phyloP scores from a whole-genome alignment of 1,284 basidiomycete species.

The Pterula multifida region DNA sequence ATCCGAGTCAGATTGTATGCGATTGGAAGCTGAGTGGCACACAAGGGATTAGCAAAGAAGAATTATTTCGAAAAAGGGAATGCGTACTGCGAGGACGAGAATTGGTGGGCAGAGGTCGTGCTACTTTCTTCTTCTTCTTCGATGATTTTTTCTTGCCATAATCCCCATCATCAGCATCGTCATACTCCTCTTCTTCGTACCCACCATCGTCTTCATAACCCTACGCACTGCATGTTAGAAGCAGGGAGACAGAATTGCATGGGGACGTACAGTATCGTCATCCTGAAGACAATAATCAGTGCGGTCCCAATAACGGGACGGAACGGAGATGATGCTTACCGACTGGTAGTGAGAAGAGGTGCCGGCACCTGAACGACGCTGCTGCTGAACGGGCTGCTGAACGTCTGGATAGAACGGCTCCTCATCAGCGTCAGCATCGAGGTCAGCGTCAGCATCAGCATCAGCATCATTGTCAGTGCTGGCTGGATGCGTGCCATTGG shows the following conservation, averaged over 20 bases:
- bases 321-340: neutral
- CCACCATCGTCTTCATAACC: constrained; percentile 34
- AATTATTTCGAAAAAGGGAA: constrained; percentile 6
- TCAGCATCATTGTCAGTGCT: constrained; percentile 29
- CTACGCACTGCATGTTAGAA: constrained; percentile 14
- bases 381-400: neutral
- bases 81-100: constrained; percentile 46
- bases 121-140: constrained; percentile 51
- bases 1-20: constrained; percentile 47
- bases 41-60: constrained; percentile 12
- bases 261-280: constrained; percentile 53
- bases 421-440: neutral
- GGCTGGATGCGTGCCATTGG: constrained; percentile 19
- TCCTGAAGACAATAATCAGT: constrained; percentile 18
- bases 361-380: neutral
- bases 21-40: constrained; percentile 26
- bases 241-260: constrained; percentile 12
- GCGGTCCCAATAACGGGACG: neutral
- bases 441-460: constrained; percentile 35
- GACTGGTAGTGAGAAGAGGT: neutral
- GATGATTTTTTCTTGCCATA: constrained; percentile 56
- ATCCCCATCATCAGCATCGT: constrained; percentile 66
- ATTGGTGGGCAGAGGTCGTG: constrained; percentile 24
- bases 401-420: neutral
- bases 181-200: constrained; percentile 41